phyloP scores from a whole-genome alignment of 371 early-diverging fungal genomes.

The Mortierella sp. region DNA sequence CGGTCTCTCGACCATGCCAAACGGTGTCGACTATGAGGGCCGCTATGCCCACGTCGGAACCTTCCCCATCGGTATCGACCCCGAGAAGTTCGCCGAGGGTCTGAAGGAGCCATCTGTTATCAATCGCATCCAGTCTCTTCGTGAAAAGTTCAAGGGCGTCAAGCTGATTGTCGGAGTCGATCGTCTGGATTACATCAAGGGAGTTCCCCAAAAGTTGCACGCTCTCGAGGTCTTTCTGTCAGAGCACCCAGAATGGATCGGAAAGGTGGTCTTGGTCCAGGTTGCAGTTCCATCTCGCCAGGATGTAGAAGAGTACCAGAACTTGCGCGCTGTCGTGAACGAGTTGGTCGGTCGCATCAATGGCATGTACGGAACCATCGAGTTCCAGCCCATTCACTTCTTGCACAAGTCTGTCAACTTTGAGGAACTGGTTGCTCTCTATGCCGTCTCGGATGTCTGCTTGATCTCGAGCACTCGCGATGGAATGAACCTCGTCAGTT shows the following conservation, averaged over 20 bases:
- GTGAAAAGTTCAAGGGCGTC: conserved; percentile 89
- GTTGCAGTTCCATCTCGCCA: conserved; percentile 98
- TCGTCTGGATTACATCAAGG: conserved; percentile 99
- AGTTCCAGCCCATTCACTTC: conserved; percentile 98
- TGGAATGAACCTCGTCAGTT: conserved; percentile 99
- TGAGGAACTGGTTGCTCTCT: conserved; percentile 96
- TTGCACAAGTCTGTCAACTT: conserved; percentile 97
- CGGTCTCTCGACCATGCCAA: conserved; percentile 91
- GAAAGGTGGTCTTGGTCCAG: conserved; percentile 96
- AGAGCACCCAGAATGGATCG: conserved; percentile 94
- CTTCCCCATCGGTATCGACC: conserved; percentile 99
- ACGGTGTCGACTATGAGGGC: conserved; percentile 93
- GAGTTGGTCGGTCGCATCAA: conserved; percentile 98
- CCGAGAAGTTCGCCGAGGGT: conserved; percentile 91
- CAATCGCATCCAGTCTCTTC: conserved; percentile 81
- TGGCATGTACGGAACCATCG: conserved; percentile 92
- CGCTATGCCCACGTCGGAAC: conserved; percentile 94
- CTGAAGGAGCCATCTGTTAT: conserved; percentile 79
- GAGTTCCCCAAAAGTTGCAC: conserved; percentile 99
- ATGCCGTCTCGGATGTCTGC: conserved; percentile 96
- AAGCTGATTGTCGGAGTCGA: conserved; percentile 99
- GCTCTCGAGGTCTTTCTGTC: conserved; percentile 96
- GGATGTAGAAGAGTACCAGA: conserved; percentile 98
- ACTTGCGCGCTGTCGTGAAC: conserved; percentile 91
- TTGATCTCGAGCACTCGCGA: conserved; percentile 98